These are phyloP conservation scores for Phoenix dactylifera DNA, from an alignment of 176 grass and related monocot species.

Conservation along the genomic window DNA sequence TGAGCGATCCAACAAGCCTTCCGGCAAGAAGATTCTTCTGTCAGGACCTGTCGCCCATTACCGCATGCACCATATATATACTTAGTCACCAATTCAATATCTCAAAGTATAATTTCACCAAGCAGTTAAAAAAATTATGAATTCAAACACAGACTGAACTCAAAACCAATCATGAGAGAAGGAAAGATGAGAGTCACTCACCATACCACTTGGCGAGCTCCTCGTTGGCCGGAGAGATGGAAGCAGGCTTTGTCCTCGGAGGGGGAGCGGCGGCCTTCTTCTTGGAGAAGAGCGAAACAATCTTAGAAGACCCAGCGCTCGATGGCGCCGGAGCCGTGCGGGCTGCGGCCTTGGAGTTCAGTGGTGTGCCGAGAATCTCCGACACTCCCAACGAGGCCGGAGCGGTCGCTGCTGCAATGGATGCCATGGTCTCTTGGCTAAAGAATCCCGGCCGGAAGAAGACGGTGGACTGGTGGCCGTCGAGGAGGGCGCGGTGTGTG, in stretches of 20 bases:
- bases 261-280: slow-evolving; percentile 34
- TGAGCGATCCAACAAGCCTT: slow-evolving; percentile 76
- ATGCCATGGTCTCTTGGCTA: neutral
- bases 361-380: slow-evolving; percentile 53
- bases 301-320: slow-evolving; percentile 31
- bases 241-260: slow-evolving; percentile 38
- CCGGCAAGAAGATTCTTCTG: slow-evolving; percentile 84
- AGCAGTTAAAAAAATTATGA: too few relatives aligned
- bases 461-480: neutral
- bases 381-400: slow-evolving; percentile 26
- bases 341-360: slow-evolving; percentile 31
- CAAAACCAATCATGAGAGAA: too few relatives aligned
- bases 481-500: neutral
- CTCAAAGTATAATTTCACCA: neutral
- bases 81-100: too few relatives aligned
- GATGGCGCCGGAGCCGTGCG: slow-evolving; percentile 20
- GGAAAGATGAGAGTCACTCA: slow-evolving; percentile 19
- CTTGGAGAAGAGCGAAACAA: slow-evolving; percentile 63
- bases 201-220: slow-evolving; percentile 98
- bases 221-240: slow-evolving; percentile 31
- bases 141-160: too few relatives aligned
- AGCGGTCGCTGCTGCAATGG: slow-evolving; percentile 32
- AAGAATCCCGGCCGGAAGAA: too few relatives aligned
- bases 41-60: slow-evolving; percentile 42
- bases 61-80: too few relatives aligned